Conservation (phyloP, 1,284 basidiomycete species). For the Ustilago vetiveriae region DNA sequence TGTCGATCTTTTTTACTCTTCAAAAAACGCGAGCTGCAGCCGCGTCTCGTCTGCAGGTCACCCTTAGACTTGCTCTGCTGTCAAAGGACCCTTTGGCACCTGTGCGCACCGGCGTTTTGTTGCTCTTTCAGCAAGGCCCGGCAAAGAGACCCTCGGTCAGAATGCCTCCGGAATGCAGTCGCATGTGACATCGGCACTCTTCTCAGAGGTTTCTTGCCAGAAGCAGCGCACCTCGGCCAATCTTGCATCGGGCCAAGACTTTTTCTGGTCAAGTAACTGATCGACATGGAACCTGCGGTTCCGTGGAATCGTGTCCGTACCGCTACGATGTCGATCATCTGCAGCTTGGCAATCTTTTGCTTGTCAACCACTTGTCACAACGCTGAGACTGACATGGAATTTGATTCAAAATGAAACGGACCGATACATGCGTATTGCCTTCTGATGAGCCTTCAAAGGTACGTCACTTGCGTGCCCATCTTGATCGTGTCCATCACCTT, state of each 20-base stretch:
- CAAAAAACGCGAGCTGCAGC: too few species aligned
- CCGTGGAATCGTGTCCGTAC: too few species aligned
- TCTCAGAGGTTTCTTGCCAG: neutral
- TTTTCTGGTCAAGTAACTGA: too few species aligned
- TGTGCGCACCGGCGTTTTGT: constrained; percentile 1
- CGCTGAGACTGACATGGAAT: too few species aligned
- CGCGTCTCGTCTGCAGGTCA: too few species aligned
- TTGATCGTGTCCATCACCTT: constrained; percentile 47
- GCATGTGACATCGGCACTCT: constrained; percentile 2
- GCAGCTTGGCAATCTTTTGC: constrained; percentile 1
- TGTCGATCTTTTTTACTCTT: constrained; percentile 6
- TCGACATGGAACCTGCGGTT: too few species aligned
- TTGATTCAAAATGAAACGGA: too few species aligned
- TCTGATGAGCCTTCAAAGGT: constrained; percentile 19
- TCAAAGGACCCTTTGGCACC: too few species aligned
- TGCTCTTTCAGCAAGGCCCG: neutral
- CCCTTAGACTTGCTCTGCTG: constrained; percentile 3
- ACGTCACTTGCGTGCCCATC: constrained; percentile 52
- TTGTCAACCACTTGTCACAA: too few species aligned
- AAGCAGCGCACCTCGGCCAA: constrained; percentile 2
- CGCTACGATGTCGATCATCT: neutral
- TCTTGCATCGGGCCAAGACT: constrained; percentile 17
- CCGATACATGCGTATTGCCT: too few species aligned
- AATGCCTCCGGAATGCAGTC: neutral
- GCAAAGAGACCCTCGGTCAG: neutral